These are phyloP conservation scores for Lanmaoa rubissima DNA, from an alignment of 768 basidiomycete species.

Conservation along the genomic window DNA sequence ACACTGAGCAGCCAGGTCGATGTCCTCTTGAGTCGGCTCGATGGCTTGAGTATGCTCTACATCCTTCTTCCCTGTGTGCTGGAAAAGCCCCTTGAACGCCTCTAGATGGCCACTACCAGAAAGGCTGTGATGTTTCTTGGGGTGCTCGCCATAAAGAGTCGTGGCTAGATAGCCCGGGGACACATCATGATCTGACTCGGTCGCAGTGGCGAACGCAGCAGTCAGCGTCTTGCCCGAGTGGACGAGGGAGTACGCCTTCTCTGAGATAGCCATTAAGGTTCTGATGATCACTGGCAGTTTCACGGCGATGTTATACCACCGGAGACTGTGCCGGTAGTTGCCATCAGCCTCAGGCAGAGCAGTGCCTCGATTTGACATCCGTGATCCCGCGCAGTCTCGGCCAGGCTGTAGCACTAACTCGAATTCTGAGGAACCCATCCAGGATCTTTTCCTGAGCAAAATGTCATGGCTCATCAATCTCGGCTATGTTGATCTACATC, in stretches of 20 bases:
- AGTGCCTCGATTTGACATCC: not conserved
- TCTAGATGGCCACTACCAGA: slow-evolving; percentile 16
- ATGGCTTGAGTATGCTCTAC: slow-evolving; percentile 19
- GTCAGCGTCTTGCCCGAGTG: slow-evolving; percentile 40
- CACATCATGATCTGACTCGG: slow-evolving; percentile 22
- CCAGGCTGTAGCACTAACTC: not conserved
- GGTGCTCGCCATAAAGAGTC: slow-evolving; percentile 34
- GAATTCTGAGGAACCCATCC: not conserved
- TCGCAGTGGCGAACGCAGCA: slow-evolving; percentile 39
- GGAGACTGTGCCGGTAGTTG: not conserved
- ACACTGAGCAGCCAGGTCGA: slow-evolving; percentile 46
- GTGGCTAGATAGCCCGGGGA: slow-evolving; percentile 38
- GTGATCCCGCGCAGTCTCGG: not conserved
- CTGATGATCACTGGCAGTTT: not conserved
- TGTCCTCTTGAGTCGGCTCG: slow-evolving; percentile 38
- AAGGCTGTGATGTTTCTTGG: slow-evolving; percentile 30
- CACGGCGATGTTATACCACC: not conserved
- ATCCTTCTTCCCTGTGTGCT: slow-evolving; percentile 16
- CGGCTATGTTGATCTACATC: not conserved
- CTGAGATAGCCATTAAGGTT: slow-evolving; percentile 26
- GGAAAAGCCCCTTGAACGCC: slow-evolving; percentile 19
- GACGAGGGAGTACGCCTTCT: slow-evolving; percentile 33
- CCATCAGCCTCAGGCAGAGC: not conserved
- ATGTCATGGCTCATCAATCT: not conserved
- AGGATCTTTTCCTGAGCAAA: not conserved